Conservation (phyloP, 2,329 filamentous ascomycete genomes). For the Ophiostoma perfectum region DNA sequence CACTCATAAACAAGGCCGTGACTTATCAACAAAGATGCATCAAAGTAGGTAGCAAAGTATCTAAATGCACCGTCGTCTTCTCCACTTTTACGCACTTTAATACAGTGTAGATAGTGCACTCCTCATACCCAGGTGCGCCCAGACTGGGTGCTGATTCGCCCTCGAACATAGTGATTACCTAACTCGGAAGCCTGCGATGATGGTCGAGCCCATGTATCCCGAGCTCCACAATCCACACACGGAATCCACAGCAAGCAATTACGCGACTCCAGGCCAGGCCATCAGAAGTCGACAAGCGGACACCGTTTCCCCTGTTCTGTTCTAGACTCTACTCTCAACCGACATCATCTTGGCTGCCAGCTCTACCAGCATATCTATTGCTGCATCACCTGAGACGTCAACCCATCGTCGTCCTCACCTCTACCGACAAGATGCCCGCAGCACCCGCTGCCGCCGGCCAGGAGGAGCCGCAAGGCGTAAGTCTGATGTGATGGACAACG, state of each 20-base stretch:
- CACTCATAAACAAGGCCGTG: no score
- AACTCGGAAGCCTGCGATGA: background rate
- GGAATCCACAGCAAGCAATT: background rate
- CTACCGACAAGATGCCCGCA: slow-evolving; percentile 8
- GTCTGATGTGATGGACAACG: background rate
- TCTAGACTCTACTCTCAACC: background rate
- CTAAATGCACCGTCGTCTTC: background rate
- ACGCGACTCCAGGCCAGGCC: background rate
- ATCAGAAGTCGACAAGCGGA: background rate
- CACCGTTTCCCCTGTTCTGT: background rate
- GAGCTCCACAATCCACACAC: slow-evolving; percentile 1
- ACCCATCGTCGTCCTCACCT: background rate
- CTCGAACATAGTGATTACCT: background rate
- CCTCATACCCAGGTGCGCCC: background rate
- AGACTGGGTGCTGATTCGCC: slow-evolving; percentile 4
- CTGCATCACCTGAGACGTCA: background rate
- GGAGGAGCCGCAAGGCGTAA: slow-evolving; percentile 14
- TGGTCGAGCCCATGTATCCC: background rate
- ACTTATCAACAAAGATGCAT: no score
- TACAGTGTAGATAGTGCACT: background rate
- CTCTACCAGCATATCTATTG: background rate
- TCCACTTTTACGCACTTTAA: background rate
- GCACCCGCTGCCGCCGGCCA: background rate
- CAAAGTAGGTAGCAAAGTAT: background rate
- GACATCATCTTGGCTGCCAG: background rate